Conservation (phyloP, 371 early-diverging fungal genomes). For the Mucor sp. region DNA sequence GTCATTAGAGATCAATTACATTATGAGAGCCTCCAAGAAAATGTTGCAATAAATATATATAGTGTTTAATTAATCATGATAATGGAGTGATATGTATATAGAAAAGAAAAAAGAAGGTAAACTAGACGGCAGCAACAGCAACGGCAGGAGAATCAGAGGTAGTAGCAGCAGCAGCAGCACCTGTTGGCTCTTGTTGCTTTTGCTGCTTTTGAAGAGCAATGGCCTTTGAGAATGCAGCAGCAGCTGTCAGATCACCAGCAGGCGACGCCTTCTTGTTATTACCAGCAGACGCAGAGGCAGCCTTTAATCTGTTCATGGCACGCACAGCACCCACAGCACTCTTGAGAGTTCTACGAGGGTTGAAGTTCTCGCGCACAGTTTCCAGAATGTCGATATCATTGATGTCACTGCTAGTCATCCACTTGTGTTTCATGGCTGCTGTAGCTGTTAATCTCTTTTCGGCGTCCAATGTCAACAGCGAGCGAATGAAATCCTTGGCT, state of each 20-base stretch:
- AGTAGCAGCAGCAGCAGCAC: background rate
- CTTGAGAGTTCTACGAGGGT: slow-evolving; percentile 47
- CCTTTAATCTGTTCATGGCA: slow-evolving; percentile 39
- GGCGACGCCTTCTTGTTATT: background rate
- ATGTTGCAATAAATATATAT: slow-evolving; percentile 13
- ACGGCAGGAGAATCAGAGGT: background rate
- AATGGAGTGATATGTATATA: background rate
- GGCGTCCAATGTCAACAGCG: slow-evolving; percentile 75
- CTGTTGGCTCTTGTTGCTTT: background rate
- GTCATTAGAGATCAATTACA: slow-evolving; percentile 50
- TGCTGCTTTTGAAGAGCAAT: slow-evolving; percentile 4
- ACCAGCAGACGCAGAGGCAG: background rate
- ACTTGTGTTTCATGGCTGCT: slow-evolving; percentile 83
- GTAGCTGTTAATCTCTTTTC: slow-evolving; percentile 74
- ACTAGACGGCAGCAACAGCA: slow-evolving; percentile 11
- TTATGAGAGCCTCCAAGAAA: slow-evolving; percentile 41
- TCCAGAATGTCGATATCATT: slow-evolving; percentile 72
- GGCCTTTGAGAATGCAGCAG: slow-evolving; percentile 3
- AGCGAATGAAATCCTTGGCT: slow-evolving; percentile 91
- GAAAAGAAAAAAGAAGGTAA: background rate
- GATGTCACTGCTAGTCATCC: slow-evolving; percentile 69
- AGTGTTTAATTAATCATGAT: background rate
- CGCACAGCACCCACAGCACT: slow-evolving; percentile 44
- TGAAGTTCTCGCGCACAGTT: slow-evolving; percentile 69
- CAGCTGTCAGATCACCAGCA: background rate